phyloP scores from a whole-genome alignment of 768 basidiomycete species.

The Collybia mongolica region DNA sequence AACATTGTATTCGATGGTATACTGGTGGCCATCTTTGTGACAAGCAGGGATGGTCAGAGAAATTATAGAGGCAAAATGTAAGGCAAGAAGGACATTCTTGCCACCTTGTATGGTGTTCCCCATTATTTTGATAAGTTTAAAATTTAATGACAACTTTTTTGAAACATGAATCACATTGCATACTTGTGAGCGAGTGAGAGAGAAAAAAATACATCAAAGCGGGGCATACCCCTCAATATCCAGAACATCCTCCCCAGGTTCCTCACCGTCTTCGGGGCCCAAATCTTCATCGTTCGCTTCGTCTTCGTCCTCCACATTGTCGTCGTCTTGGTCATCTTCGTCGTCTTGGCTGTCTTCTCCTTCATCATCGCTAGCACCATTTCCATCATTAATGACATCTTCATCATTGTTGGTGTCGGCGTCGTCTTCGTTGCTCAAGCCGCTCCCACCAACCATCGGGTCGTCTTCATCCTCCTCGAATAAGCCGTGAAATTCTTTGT shows the following conservation, averaged over 20 bases:
- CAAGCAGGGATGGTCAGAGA: neutral
- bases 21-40: neutral
- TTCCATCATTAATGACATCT: too few species aligned
- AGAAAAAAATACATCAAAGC: neutral
- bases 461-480: neutral
- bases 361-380: too few species aligned
- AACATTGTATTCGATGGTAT: neutral
- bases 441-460: neutral
- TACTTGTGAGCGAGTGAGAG: neutral
- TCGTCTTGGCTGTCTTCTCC: too few species aligned
- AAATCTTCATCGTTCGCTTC: neutral
- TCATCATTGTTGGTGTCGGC: too few species aligned
- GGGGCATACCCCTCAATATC: neutral
- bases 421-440: neutral
- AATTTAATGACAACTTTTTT: neutral
- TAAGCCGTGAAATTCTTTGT: neutral
- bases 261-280: constrained; percentile 1
- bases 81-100: neutral
- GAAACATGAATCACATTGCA: neutral
- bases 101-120: neutral
- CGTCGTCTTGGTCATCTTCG: neutral
- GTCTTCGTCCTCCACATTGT: neutral
- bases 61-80: neutral
- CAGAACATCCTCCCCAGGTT: neutral
- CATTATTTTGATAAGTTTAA: neutral